Evolutionary conservation across 495 filamentous ascomycete genomes (phyloP).

Genomic region (Ramalina intermedia): DNA sequence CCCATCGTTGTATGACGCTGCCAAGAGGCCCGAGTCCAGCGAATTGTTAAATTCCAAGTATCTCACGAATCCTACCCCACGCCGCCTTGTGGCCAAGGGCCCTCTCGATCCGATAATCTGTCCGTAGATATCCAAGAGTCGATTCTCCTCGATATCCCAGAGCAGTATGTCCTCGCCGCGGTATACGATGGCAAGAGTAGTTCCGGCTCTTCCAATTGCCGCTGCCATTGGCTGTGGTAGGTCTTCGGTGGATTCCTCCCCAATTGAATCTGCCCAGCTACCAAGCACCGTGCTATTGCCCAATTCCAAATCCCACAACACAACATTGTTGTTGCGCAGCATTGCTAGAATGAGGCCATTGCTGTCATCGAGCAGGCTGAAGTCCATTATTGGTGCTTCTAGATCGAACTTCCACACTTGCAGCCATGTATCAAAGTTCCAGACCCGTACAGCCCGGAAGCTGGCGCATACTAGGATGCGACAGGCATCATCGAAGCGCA

Average conservation of each 20-base stretch:
- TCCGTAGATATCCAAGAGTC: constrained; percentile 12
- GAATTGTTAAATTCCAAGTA: constrained; percentile 21
- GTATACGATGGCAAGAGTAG: constrained; percentile 18
- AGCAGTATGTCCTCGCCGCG: constrained; percentile 16
- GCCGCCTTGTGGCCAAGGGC: neutral
- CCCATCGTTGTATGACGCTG: constrained; percentile 20
- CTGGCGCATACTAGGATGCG: constrained; percentile 12
- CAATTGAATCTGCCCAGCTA: constrained; percentile 11
- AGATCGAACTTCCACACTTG: constrained; percentile 10
- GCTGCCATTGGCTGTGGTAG: constrained; percentile 11
- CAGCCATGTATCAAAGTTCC: constrained; percentile 12
- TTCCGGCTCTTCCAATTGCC: constrained; percentile 6
- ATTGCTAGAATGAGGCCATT: constrained; percentile 14
- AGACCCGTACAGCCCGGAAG: constrained; percentile 9
- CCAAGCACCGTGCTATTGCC: constrained; percentile 2
- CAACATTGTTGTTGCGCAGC: constrained; percentile 10
- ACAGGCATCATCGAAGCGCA: constrained; percentile 11
- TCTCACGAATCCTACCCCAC: neutral
- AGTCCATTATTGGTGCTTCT: constrained; percentile 3
- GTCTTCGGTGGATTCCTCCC: constrained; percentile 5
- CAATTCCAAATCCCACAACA: constrained; percentile 14
- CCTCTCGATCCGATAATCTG: constrained; percentile 10
- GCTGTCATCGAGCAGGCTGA: constrained; percentile 6
- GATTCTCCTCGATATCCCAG: constrained; percentile 15
- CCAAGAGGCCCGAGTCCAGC: constrained; percentile 14